Evolutionary conservation across 768 basidiomycete species (phyloP), one percentile per base, ranked within the genome.

Genomic region (Rhizopogon roseolus): DNA sequence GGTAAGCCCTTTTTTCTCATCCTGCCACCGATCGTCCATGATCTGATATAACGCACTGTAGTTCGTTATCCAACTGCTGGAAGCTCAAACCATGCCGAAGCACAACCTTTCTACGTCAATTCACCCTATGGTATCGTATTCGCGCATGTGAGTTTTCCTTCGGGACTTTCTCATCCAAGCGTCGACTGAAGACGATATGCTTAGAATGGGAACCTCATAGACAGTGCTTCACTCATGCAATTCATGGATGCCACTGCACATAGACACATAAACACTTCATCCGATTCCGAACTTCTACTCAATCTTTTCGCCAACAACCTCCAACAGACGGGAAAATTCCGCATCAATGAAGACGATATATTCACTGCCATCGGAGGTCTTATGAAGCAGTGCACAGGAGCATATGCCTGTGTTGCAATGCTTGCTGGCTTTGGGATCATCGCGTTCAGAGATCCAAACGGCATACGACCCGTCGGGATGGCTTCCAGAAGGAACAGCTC

Each of bases 51-150:
- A 10, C 28, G 19, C 32, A 45, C 57, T 25, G 60, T 6, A 98
- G 97, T 96, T 52, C 85, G 97, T 54, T 98, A 99, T 72, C 97
- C 97, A 9, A 98, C 97, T 56, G 97, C 97, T 50, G 97, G 97
- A 48, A 93, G 93, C 65, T 97, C 93, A 54, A 90, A 94, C 54
- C 90, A 97, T 60, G 88, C 96, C 10, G 97, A 99, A 68, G 95
- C 97, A 7, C 97, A 99, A 66, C 97, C 97, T 1, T 99, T 99
- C 79, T 99, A 99, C 67, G 97, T 99, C 62, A 99, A 99, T 75
- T 96, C 94, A n/a, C 97, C 97, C 3, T 99, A 98, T 69, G 97
- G 97, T 49, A 96, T 99, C 65, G 93, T 95, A 57, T 89, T 99
- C 66, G 97, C 92, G 17, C 96, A 99, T 77, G 96, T 95, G 68